Evolutionary conservation across 2,329 filamentous ascomycete species (phyloP), one percentile per base, ranked within the genome.

Genomic region (Penicillium capsulatum): DNA sequence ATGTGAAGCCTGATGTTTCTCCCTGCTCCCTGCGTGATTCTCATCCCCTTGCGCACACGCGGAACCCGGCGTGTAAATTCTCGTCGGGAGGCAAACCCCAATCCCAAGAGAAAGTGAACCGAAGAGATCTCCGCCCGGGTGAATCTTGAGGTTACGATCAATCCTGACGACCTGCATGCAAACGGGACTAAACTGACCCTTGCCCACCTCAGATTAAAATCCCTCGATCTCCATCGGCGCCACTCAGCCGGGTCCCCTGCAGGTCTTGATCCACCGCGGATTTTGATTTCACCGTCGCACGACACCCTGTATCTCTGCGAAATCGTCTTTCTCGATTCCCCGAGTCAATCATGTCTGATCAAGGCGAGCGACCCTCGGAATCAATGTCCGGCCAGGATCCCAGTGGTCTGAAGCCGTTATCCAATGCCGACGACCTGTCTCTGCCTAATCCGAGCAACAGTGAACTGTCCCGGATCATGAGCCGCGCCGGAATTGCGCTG

Each of bases 401-500:
- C 24, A 51, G 53, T 31, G 57, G 55, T 16, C 34, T 63, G 38
- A 58, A 56, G 36, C 57, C 59, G n/a, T 40, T 58, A 29, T 61
- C 60, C 10, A 63, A 62, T 42, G 53, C 43, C 6, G 57, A 59
- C 13, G 57, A 56, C 26, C 45, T 53, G 33, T 54, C 58, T 15
- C 42, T 62, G 17, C 51, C 53, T 14, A 53, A 41, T 36, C 38
- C 54, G 2, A 58, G 49, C 22, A 55, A 51, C 20, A 47, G 43
- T 38, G 60, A 63, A 19, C 34, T 61, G 16, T 52, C 58, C 20
- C 60, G 53, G 7, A 50, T 59, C 32, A 50, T 57, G 35, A 54
- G 46, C 31, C 59, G 55, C 34, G 50, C 52, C 8, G 55, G 55
- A 16, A 47, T 55, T 17, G 40, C 55, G 6, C 45, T 62, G 36